Conservation (phyloP, 2,329 filamentous ascomycete species). For the Xylariaceae sp. region DNA sequence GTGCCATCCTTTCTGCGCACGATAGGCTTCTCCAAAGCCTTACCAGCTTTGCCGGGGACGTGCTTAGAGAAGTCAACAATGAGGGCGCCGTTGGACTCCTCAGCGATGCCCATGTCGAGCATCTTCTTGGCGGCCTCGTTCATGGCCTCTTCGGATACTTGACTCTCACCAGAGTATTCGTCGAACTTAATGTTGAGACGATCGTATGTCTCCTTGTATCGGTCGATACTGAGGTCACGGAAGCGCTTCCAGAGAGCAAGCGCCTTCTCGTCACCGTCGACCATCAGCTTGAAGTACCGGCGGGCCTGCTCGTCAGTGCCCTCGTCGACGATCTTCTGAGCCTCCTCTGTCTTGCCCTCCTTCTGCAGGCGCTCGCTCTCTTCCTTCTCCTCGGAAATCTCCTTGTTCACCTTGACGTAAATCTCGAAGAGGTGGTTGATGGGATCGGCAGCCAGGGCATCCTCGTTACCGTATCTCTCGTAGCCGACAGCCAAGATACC, state of each 20-base stretch:
- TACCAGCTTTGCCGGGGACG: slow-evolving; percentile 59
- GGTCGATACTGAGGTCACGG: slow-evolving; percentile 53
- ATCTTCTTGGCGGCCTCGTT: slow-evolving; percentile 56
- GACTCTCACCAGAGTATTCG: slow-evolving; percentile 66
- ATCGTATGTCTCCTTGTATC: slow-evolving; percentile 54
- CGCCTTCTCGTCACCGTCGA: slow-evolving; percentile 52
- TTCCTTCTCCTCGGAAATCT: slow-evolving; percentile 58
- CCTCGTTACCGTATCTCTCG: slow-evolving; percentile 56
- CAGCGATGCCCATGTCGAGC: slow-evolving; percentile 58
- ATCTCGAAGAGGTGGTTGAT: slow-evolving; percentile 69
- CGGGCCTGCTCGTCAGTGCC: slow-evolving; percentile 46
- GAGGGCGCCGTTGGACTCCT: slow-evolving; percentile 66
- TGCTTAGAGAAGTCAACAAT: slow-evolving; percentile 68
- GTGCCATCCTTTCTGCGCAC: slow-evolving; percentile 70
- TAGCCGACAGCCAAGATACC: slow-evolving; percentile 64
- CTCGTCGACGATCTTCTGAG: slow-evolving; percentile 38
- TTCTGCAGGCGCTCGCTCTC: slow-evolving; percentile 48
- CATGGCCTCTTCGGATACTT: slow-evolving; percentile 64
- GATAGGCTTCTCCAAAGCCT: slow-evolving; percentile 64
- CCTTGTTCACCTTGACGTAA: slow-evolving; percentile 62
- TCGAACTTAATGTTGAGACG: slow-evolving; percentile 59
- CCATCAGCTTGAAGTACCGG: slow-evolving; percentile 59
- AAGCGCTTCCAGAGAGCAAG: slow-evolving; percentile 54
- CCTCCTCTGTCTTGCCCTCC: slow-evolving; percentile 40
- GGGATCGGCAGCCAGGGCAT: slow-evolving; percentile 57